A percentile compares a stretch with the other conserved stretches of the same genome.
Evolutionary conservation across 495 filamentous ascomycete species (phyloP).

Genomic region (Hypomontagnella monticulosa): DNA sequence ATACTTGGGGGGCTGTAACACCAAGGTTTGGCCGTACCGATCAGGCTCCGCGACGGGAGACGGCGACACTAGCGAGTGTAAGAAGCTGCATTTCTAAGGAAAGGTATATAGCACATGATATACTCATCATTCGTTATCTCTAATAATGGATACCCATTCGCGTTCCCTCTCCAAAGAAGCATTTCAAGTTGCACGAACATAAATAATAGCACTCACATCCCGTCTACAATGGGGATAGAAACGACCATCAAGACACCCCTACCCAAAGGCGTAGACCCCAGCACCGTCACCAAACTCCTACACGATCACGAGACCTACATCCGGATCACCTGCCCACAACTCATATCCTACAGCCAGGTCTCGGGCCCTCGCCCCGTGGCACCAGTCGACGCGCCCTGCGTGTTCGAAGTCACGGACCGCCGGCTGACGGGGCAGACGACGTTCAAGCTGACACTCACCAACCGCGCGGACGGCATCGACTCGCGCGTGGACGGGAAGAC

Average conservation of each 20-base stretch:
- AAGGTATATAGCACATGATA: conserved; percentile 15
- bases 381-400: conserved; percentile 22
- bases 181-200: too few relatives aligned
- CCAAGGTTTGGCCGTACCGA: not conserved
- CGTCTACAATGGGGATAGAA: conserved; percentile 22
- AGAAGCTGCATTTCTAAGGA: not conserved
- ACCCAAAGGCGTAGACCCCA: conserved; percentile 61
- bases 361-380: conserved; percentile 22
- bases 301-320: conserved; percentile 63
- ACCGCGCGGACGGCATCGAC: conserved; percentile 41
- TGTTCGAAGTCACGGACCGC: conserved; percentile 39
- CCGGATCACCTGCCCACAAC: conserved; percentile 48
- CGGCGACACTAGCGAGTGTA: not conserved
- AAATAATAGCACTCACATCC: too few relatives aligned
- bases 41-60: not conserved
- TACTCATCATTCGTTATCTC: not conserved
- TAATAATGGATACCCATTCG: too few relatives aligned
- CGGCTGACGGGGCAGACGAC: conserved; percentile 53
- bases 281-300: conserved; percentile 65
- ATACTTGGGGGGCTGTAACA: not conserved
- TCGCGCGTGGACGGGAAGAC: conserved; percentile 54
- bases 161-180: too few relatives aligned
- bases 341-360: conserved; percentile 43
- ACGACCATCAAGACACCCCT: conserved; percentile 61
- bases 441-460: conserved; percentile 51